Evolutionary conservation across 257 asterid genomes (phyloP).

Genomic region (Buddleja alternifolia): DNA sequence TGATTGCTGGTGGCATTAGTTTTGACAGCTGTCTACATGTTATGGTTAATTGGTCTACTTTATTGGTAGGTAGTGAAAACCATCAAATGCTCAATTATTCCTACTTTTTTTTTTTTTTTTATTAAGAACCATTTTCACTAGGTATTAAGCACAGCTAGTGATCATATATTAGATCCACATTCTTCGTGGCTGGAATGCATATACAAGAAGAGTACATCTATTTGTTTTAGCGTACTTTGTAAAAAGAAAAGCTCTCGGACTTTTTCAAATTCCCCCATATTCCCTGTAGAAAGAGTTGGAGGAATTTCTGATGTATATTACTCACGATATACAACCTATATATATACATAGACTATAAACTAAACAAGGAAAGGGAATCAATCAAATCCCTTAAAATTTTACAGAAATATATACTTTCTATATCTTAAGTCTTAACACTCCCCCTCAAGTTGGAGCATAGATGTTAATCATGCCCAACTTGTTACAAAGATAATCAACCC

Average conservation of each 20-base stretch:
- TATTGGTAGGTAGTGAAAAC: background rate
- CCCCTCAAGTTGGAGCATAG: too few relatives aligned
- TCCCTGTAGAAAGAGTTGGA: too few relatives aligned
- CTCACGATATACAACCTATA: too few relatives aligned
- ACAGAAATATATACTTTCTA: too few relatives aligned
- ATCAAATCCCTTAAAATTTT: too few relatives aligned
- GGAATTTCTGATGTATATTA: too few relatives aligned
- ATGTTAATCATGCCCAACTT: too few relatives aligned
- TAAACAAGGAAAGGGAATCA: too few relatives aligned
- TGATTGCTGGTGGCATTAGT: background rate
- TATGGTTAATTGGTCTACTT: background rate
- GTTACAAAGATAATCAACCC: too few relatives aligned
- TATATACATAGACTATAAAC: too few relatives aligned
- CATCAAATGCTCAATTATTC: background rate
- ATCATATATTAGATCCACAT: background rate
- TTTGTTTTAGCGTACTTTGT: background rate
- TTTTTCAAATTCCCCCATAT: background rate
- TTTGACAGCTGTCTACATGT: conserved; percentile 2
- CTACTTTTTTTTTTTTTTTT: background rate
- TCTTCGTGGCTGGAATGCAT: background rate
- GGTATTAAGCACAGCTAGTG: background rate
- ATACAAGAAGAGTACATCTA: background rate
- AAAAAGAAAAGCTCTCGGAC: background rate
- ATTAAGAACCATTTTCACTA: background rate
- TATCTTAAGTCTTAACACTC: too few relatives aligned